Evolutionary conservation across 352 stramenopile genomes (phyloP).

Genomic region (Phytophthora syringae): DNA sequence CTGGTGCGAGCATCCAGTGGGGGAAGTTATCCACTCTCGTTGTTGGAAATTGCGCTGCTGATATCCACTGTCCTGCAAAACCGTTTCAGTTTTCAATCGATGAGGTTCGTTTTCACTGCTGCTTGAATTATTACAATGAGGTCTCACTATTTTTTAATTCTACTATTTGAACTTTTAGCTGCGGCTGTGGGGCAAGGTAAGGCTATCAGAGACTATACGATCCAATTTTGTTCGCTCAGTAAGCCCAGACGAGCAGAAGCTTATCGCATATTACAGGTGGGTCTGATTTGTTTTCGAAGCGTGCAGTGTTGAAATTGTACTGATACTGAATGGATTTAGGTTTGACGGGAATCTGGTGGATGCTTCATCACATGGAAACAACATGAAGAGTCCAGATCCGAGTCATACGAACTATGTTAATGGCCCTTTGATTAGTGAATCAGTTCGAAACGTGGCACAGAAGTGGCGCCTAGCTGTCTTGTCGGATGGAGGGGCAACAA

Average conservation of each 20-base stretch:
- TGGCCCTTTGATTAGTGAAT: slow-evolving; percentile 20
- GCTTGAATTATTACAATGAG: not conserved
- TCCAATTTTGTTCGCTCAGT: slow-evolving; percentile 16
- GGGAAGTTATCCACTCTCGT: slow-evolving; percentile 28
- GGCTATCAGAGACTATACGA: slow-evolving; percentile 6
- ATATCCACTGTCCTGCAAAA: slow-evolving; percentile 36
- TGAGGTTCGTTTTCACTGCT: slow-evolving; percentile 40
- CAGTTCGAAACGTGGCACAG: not conserved
- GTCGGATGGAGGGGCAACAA: slow-evolving; percentile 14
- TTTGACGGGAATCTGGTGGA: slow-evolving; percentile 27
- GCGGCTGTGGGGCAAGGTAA: slow-evolving; percentile 23
- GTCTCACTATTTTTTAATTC: not conserved
- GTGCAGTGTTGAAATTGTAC: not conserved
- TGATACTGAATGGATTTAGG: not conserved
- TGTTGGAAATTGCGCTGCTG: slow-evolving; percentile 51
- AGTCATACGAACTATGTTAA: slow-evolving; percentile 1
- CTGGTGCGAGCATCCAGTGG: slow-evolving; percentile 12
- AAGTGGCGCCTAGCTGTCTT: slow-evolving; percentile 34
- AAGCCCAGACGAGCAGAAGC: not conserved
- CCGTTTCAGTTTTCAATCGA: slow-evolving; percentile 54
- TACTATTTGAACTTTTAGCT: slow-evolving; percentile 18
- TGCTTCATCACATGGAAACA: not conserved
- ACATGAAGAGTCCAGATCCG: not conserved
- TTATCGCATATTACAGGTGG: slow-evolving; percentile 34
- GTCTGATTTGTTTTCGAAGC: not conserved